Evolutionary conservation across 1,139 yeast genomes (phyloP).

Genomic region (Diutina siamensis): DNA sequence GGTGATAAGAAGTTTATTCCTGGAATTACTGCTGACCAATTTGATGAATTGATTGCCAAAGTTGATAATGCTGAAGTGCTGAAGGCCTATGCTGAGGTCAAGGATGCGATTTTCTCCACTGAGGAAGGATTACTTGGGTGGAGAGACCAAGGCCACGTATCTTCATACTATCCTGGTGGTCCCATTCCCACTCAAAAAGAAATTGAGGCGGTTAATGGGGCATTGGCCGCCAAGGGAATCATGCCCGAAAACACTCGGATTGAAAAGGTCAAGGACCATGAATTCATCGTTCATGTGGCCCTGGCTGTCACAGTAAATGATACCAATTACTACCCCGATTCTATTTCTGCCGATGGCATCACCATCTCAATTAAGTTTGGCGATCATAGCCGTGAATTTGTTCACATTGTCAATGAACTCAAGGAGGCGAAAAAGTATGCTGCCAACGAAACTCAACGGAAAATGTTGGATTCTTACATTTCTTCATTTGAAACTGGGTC

Average conservation of each 20-base stretch:
- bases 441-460: slow-evolving; percentile 61
- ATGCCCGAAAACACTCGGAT: slow-evolving; percentile 81
- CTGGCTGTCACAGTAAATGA: slow-evolving; percentile 37
- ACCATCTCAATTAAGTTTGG: slow-evolving; percentile 54
- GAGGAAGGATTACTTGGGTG: slow-evolving; percentile 55
- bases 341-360: slow-evolving; percentile 17
- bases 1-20: slow-evolving; percentile 86
- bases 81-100: slow-evolving; percentile 26
- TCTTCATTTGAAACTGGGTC: slow-evolving; percentile 72
- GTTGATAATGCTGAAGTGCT: slow-evolving; percentile 25
- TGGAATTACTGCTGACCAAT: slow-evolving; percentile 33
- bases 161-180: slow-evolving; percentile 52
- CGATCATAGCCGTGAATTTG: slow-evolving; percentile 60
- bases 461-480: slow-evolving; percentile 55
- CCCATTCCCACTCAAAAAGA: slow-evolving; percentile 39
- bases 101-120: slow-evolving; percentile 40
- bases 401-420: slow-evolving; percentile 43
- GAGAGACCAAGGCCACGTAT: slow-evolving; percentile 64
- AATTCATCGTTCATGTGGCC: slow-evolving; percentile 50
- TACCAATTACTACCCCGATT: slow-evolving; percentile 29
- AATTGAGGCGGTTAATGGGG: slow-evolving; percentile 52
- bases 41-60: slow-evolving; percentile 30
- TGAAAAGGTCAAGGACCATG: slow-evolving; percentile 31
- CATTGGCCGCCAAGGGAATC: slow-evolving; percentile 48
- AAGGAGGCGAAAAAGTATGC: slow-evolving; percentile 47